Evolutionary conservation across 306 rosid species (phyloP), one percentile per base, ranked within the genome.

Genomic region (Fragaria ananassa): DNA sequence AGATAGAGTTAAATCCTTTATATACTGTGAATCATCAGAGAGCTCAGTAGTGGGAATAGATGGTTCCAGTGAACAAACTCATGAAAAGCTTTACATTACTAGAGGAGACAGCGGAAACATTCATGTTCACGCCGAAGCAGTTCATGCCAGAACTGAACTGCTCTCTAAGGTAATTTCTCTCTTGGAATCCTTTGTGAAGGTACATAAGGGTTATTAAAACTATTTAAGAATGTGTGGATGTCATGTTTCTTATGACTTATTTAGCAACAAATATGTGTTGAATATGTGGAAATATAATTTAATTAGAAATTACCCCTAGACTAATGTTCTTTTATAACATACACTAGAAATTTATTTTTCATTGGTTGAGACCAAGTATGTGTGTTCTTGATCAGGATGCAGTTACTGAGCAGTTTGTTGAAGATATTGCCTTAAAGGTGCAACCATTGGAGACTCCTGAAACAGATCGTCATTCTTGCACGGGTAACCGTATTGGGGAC

Each of bases 131-230:
- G 67, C 87, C 6, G 84, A 79, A 80, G 18, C 51, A 42, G 76
- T 83, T 70, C 85, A 72, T 25, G 31, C 86, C 74, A 73, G 77
- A 71, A 69, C 82, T 58, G 83, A 78, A 80, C 81, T 80, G 71
- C 76, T 42, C 56, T 86, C 85, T 29, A 71, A 84, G 97, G 98
- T 93, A 85, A 77, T 21, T 47, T 44, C 64, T 66, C 74, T 61
- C 60, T 70, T 39, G 29, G 58, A 25, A 25, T 42, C 60, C 51
- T 57, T 66, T 47, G 27, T 46, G 39, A 25, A 8, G n/a, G 68
- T 10, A 42, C 54, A 10, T 4, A 31, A 45, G 17, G 57, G 17
- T 8, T 11, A 18, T 53, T 37, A 8, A 44, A 61, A 42, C 46
- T 75, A 18, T 50, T 51, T 66, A 25, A 15, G 37, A 56, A 10